Conservation (phyloP, 352 stramenopile genomes). For the Phytophthora tubulina region DNA sequence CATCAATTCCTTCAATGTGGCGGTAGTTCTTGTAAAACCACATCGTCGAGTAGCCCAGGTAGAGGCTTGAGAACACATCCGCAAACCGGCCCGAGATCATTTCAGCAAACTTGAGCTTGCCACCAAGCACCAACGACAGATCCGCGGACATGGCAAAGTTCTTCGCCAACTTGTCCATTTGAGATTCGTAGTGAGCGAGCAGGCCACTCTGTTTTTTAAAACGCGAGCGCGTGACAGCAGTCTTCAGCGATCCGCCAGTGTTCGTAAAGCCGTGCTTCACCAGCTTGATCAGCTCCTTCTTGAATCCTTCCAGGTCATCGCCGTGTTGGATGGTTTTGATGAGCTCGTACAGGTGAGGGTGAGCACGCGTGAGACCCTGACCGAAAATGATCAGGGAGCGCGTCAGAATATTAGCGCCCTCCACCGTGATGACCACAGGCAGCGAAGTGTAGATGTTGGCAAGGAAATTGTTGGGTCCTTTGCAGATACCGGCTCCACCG, state of each 20-base stretch:
- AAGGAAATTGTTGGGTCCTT: slow-evolving; percentile 97
- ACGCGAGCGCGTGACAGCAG: slow-evolving; percentile 92
- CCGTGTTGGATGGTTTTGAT: slow-evolving; percentile 97
- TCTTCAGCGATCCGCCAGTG: slow-evolving; percentile 89
- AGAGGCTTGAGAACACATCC: slow-evolving; percentile 97
- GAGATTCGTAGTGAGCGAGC: slow-evolving; percentile 96
- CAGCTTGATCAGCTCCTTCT: slow-evolving; percentile 95
- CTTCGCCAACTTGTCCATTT: slow-evolving; percentile 96
- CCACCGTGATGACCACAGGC: slow-evolving; percentile 98
- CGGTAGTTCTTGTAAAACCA: slow-evolving; percentile 97
- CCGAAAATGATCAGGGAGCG: slow-evolving; percentile 98
- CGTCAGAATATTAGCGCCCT: slow-evolving; percentile 98
- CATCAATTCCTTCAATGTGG: slow-evolving; percentile 95
- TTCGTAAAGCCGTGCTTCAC: slow-evolving; percentile 95
- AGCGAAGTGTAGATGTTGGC: slow-evolving; percentile 96
- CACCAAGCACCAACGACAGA: slow-evolving; percentile 96
- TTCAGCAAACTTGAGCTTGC: slow-evolving; percentile 99
- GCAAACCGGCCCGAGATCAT: slow-evolving; percentile 97
- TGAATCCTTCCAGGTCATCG: slow-evolving; percentile 94
- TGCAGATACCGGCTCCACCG: slow-evolving; percentile 97
- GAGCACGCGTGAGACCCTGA: slow-evolving; percentile 97
- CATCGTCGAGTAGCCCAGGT: slow-evolving; percentile 97
- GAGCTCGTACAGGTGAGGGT: slow-evolving; percentile 98
- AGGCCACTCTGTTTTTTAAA: slow-evolving; percentile 91
- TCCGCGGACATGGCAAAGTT: slow-evolving; percentile 98